Conservation (phyloP, 1,139 yeast species). For the Zhuliangozyma blackwelliae region DNA sequence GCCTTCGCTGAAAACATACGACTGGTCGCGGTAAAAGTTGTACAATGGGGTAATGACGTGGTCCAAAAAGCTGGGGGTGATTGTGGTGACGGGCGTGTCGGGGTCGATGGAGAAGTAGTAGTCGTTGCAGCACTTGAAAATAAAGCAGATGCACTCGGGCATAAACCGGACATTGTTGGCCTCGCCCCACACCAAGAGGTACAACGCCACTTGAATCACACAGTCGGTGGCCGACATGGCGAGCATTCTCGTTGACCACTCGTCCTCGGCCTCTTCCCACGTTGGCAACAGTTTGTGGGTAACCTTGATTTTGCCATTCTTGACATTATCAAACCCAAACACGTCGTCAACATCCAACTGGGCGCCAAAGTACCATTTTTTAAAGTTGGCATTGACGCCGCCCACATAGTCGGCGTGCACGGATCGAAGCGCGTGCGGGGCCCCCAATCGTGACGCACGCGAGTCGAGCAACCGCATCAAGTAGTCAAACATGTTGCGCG, state of each 20-base stretch:
- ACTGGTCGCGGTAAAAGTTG: slow-evolving; percentile 54
- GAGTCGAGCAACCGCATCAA: slow-evolving; percentile 62
- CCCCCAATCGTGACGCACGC: slow-evolving; percentile 58
- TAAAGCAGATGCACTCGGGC: slow-evolving; percentile 83
- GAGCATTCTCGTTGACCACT: slow-evolving; percentile 67
- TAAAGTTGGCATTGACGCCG: slow-evolving; percentile 85
- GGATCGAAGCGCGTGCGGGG: slow-evolving; percentile 53
- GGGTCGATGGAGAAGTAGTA: slow-evolving; percentile 47
- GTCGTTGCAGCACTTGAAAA: slow-evolving; percentile 75
- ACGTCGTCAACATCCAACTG: slow-evolving; percentile 82
- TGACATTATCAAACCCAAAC: slow-evolving; percentile 59
- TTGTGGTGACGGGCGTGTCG: slow-evolving; percentile 18
- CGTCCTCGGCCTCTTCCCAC: slow-evolving; percentile 69
- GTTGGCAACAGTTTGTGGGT: slow-evolving; percentile 31
- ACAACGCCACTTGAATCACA: slow-evolving; percentile 63
- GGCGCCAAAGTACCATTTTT: slow-evolving; percentile 96
- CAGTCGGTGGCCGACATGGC: slow-evolving; percentile 49
- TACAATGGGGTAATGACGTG: slow-evolving; percentile 75
- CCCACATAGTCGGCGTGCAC: slow-evolving; percentile 79
- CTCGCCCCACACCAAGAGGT: slow-evolving; percentile 83
- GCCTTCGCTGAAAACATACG: slow-evolving; percentile 37
- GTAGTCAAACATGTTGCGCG: slow-evolving; percentile 63
- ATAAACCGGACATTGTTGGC: slow-evolving; percentile 77
- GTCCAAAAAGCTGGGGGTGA: slow-evolving; percentile 46
- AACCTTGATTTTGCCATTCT: slow-evolving; percentile 32